Evolutionary conservation across 352 stramenopile species (phyloP).

Genomic region (Globisporangium cystogenes): DNA sequence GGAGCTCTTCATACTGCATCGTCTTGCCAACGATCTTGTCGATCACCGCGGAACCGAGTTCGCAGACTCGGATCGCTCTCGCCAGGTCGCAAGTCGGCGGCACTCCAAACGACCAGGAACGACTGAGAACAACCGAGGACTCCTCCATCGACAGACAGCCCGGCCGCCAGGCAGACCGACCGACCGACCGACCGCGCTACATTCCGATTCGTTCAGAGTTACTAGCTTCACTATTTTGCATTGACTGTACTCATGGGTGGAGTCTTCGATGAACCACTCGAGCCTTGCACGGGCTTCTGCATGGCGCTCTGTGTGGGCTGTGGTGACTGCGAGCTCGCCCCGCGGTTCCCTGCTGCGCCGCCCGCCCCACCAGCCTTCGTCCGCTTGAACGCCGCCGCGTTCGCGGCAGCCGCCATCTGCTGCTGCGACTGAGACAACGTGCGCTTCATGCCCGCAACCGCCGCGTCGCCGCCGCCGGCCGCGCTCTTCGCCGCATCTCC

Average conservation of each 20-base stretch:
- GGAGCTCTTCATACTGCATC: too few species aligned
- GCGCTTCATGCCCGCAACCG: conserved; percentile 53
- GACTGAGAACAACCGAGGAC: neutral
- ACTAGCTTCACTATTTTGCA: conserved; percentile 61
- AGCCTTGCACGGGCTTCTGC: conserved; percentile 66
- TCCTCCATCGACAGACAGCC: too few species aligned
- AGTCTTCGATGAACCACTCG: conserved; percentile 74
- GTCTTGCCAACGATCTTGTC: neutral
- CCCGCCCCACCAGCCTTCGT: conserved; percentile 53
- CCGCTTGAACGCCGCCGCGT: conserved; percentile 76
- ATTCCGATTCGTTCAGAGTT: conserved; percentile 16
- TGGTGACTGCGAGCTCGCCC: conserved; percentile 41
- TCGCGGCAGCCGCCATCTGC: conserved; percentile 75
- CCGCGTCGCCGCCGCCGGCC: conserved; percentile 15
- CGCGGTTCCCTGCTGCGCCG: conserved; percentile 15
- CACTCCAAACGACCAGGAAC: too few species aligned
- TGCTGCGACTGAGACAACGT: conserved; percentile 78
- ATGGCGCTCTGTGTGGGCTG: conserved; percentile 48
- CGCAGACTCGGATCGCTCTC: too few species aligned
- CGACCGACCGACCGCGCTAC: neutral
- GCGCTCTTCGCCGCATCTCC: conserved; percentile 29
- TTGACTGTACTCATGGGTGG: conserved; percentile 86
- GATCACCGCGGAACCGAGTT: too few species aligned
- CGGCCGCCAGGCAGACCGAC: neutral
- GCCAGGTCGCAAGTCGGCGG: too few species aligned